These are phyloP conservation scores for Hapsidospora chrysogenum DNA, from an alignment of 495 filamentous ascomycete species.

Conservation along the genomic window DNA sequence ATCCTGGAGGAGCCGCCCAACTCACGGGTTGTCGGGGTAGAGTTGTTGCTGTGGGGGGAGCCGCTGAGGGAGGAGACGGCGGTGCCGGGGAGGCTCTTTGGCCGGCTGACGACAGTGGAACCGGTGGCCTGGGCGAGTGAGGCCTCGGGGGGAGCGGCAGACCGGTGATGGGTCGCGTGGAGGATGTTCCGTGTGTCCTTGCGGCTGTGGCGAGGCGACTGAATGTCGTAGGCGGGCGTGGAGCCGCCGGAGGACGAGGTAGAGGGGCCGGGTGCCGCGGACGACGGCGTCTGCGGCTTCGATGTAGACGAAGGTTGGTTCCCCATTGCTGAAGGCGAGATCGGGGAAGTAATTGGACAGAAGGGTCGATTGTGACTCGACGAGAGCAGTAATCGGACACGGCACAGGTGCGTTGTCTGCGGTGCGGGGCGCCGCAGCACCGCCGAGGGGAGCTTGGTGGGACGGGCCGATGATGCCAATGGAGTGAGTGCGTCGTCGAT, in stretches of 20 bases:
- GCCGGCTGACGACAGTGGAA: slow-evolving; percentile 19
- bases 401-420: too few relatives aligned
- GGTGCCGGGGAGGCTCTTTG: slow-evolving; percentile 19
- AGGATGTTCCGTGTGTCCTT: slow-evolving; percentile 4
- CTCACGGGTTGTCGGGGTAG: slow-evolving; percentile 5
- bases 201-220: slow-evolving; percentile 12
- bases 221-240: slow-evolving; percentile 5
- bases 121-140: slow-evolving; percentile 31
- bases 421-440: too few relatives aligned
- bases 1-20: not conserved
- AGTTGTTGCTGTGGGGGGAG: slow-evolving; percentile 17
- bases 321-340: slow-evolving; percentile 24
- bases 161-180: slow-evolving; percentile 12
- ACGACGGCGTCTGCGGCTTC: slow-evolving; percentile 7
- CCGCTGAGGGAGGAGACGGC: slow-evolving; percentile 18
- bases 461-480: too few relatives aligned
- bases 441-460: too few relatives aligned
- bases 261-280: slow-evolving; percentile 7
- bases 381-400: too few relatives aligned
- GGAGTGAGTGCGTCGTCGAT: too few relatives aligned
- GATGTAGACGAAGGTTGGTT: slow-evolving; percentile 20
- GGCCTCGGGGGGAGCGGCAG: slow-evolving; percentile 33
- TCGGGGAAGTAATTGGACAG: too few relatives aligned
- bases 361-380: too few relatives aligned
- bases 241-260: slow-evolving; percentile 7